Evolutionary conservation across 345 rosid species (phyloP).

Genomic region (Sisymbrium altissimum): DNA sequence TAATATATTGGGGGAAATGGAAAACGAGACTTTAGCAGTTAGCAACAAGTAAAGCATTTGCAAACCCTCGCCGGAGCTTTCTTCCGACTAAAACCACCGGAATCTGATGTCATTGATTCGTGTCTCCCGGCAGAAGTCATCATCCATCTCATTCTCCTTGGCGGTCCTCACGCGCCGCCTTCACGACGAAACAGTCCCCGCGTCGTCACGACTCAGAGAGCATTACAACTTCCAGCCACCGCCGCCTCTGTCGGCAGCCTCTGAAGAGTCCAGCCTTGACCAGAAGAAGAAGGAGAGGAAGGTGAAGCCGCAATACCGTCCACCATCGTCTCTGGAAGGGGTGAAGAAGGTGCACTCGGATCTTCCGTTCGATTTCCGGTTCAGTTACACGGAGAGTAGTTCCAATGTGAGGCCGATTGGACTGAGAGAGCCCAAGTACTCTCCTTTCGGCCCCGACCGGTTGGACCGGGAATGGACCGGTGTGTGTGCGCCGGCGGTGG

Average conservation of each 20-base stretch:
- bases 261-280: slow-evolving; percentile 32
- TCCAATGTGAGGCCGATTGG: slow-evolving; percentile 74
- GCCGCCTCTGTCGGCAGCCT: slow-evolving; percentile 46
- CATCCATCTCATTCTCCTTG: too few species aligned
- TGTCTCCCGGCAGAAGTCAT: too few species aligned
- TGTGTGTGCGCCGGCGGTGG: slow-evolving; percentile 78
- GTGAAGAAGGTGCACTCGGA: slow-evolving; percentile 51
- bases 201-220: slow-evolving; percentile 69
- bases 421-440: slow-evolving; percentile 88
- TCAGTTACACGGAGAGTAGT: slow-evolving; percentile 85
- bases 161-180: slow-evolving; percentile 41
- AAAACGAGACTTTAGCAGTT: too few species aligned
- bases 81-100: neutral
- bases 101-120: slow-evolving; percentile 42
- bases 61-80: slow-evolving; percentile 9
- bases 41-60: neutral
- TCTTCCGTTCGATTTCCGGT: slow-evolving; percentile 81
- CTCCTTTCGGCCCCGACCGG: slow-evolving; percentile 87
- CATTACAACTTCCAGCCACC: slow-evolving; percentile 70
- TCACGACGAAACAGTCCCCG: slow-evolving; percentile 17
- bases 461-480: slow-evolving; percentile 84
- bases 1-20: neutral
- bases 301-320: slow-evolving; percentile 71
- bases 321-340: slow-evolving; percentile 78
- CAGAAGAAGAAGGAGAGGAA: slow-evolving; percentile 30